Evolutionary conservation across 305 asterid genomes (phyloP).

Genomic region (Rubia balearica): DNA sequence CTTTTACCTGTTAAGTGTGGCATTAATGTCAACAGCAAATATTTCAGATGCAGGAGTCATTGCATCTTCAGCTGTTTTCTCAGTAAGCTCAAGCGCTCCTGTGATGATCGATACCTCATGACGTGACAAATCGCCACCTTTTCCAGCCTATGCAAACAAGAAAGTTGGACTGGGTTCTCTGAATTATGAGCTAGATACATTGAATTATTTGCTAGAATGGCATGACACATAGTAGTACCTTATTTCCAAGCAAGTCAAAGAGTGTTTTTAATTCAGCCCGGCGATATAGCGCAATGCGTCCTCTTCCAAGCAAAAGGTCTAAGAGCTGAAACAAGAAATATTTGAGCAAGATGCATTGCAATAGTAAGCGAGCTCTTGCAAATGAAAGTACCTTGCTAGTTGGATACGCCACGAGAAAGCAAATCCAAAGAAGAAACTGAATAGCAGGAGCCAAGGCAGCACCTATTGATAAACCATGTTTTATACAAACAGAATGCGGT

Average conservation of each 20-base stretch:
- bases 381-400: background rate
- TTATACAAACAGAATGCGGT: constrained; percentile 78
- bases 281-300: constrained; percentile 60
- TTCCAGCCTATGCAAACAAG: constrained; percentile 53
- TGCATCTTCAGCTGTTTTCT: constrained; percentile 75
- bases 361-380: background rate
- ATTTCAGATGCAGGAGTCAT: constrained; percentile 66
- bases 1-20: constrained; percentile 57
- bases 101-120: constrained; percentile 74
- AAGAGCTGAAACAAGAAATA: constrained; percentile 38
- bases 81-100: constrained; percentile 73
- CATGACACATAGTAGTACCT: constrained; percentile 33
- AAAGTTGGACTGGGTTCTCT: too few species aligned
- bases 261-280: constrained; percentile 83
- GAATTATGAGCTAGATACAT: too few species aligned
- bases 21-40: constrained; percentile 61
- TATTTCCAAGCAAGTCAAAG: constrained; percentile 74
- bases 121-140: constrained; percentile 78
- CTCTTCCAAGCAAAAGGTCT: constrained; percentile 59
- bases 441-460: background rate
- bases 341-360: background rate
- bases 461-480: constrained; percentile 33
- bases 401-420: background rate
- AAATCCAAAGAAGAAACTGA: background rate
- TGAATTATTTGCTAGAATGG: background rate